phyloP scores from a whole-genome alignment of 306 rosid species.

The Erythrophleum fordii region DNA sequence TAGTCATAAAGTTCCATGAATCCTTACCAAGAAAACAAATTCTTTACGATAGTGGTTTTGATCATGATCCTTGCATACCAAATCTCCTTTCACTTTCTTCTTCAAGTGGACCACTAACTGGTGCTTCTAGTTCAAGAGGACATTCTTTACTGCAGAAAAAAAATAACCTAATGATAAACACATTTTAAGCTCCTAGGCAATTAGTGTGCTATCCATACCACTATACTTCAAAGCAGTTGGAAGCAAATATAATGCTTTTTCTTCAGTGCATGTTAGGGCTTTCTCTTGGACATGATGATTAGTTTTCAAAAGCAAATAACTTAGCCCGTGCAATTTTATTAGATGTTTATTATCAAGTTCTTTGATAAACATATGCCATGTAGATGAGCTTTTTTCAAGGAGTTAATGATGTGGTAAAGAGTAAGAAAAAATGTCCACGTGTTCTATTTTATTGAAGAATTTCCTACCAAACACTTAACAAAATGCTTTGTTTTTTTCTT shows the following conservation, averaged over 20 bases:
- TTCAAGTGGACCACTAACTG: conserved; percentile 3
- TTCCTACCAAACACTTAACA: no score
- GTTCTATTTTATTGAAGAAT: no score
- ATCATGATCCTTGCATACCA: conserved; percentile 11
- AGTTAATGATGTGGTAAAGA: no score
- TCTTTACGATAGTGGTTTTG: conserved; percentile 3
- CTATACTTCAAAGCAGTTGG: neutral
- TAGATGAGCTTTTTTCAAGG: no score
- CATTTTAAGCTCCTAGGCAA: conserved; percentile 2
- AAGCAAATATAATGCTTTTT: conserved; percentile 8
- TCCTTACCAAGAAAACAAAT: neutral
- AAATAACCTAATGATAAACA: neutral
- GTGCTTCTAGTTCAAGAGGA: conserved; percentile 12
- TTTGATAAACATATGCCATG: no score
- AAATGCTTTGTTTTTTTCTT: no score
- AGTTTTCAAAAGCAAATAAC: neutral
- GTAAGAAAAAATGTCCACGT: no score
- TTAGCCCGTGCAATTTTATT: neutral
- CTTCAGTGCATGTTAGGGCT: neutral
- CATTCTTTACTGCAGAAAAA: neutral
- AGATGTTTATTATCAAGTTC: no score
- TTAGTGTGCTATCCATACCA: neutral
- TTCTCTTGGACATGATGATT: neutral
- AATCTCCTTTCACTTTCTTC: neutral
- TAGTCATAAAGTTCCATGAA: conserved; percentile 8